A percentile compares a stretch with the other conserved stretches of the same genome.
These are phyloP conservation scores for Colletotrichum somersetense DNA, from an alignment of 2,329 filamentous ascomycete species.

Conservation along the genomic window DNA sequence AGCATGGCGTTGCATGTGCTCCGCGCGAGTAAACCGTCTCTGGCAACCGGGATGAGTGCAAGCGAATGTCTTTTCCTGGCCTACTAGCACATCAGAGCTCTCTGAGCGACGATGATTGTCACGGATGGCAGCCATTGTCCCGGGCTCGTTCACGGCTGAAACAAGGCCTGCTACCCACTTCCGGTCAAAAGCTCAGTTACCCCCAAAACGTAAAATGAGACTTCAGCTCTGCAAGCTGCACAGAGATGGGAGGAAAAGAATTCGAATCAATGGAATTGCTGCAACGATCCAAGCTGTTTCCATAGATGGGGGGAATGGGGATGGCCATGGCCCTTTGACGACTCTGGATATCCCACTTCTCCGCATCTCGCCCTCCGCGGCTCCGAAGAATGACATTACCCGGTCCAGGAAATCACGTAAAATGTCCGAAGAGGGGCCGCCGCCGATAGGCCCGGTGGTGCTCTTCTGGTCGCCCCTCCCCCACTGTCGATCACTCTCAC, in stretches of 20 bases:
- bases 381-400: slow-evolving; percentile 13
- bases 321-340: slow-evolving; percentile 10
- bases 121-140: not conserved
- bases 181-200: not conserved
- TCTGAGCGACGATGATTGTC: slow-evolving; percentile 25
- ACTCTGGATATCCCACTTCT: slow-evolving; percentile 16
- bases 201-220: not conserved
- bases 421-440: not conserved
- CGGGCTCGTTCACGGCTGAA: slow-evolving; percentile 11
- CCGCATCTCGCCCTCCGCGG: slow-evolving; percentile 19
- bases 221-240: not conserved
- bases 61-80: slow-evolving; percentile 31
- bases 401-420: not conserved
- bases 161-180: slow-evolving; percentile 16
- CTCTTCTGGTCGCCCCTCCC: slow-evolving; percentile 16
- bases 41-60: slow-evolving; percentile 62
- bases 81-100: slow-evolving; percentile 23
- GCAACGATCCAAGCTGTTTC: not conserved
- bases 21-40: slow-evolving; percentile 68
- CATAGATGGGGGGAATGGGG: slow-evolving; percentile 39
- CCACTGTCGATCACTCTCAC: slow-evolving; percentile 21
- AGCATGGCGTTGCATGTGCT: slow-evolving; percentile 69
- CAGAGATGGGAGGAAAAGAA: not conserved
- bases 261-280: not conserved
- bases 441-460: slow-evolving; percentile 6